These are phyloP conservation scores for Alternaria novae-zelandiae DNA, from an alignment of 2,329 filamentous ascomycete genomes.

Conservation along the genomic window DNA sequence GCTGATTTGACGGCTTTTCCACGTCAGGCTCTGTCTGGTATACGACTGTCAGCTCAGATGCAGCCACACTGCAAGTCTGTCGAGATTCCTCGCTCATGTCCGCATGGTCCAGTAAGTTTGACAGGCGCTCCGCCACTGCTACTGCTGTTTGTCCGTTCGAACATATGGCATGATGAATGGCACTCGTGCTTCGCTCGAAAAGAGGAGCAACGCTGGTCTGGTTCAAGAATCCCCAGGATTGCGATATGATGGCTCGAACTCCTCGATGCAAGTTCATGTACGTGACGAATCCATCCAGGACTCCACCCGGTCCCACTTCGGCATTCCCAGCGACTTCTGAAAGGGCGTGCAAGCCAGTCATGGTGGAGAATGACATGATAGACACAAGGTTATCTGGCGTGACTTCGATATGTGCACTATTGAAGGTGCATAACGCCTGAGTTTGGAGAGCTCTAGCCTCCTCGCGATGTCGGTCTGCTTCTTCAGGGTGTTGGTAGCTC, in stretches of 20 bases:
- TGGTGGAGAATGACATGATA: neutral
- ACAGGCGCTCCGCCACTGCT: neutral
- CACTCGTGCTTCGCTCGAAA: neutral
- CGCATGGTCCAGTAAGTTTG: neutral
- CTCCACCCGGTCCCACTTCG: neutral
- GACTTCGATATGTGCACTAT: neutral
- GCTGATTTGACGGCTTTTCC: neutral
- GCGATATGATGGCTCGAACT: neutral
- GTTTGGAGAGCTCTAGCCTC: neutral
- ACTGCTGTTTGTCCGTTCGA: neutral
- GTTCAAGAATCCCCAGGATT: neutral
- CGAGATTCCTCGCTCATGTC: neutral
- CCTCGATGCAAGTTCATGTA: slow-evolving; percentile 3
- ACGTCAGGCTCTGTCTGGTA: neutral
- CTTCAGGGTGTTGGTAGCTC: neutral
- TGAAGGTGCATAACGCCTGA: neutral
- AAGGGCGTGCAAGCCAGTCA: neutral
- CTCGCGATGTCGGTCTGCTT: neutral
- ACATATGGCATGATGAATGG: neutral
- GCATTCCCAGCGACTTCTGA: neutral
- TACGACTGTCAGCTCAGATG: neutral
- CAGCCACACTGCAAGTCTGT: neutral
- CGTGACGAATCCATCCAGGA: neutral
- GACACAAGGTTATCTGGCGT: neutral
- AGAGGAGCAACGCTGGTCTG: neutral